These are phyloP conservation scores for Hanseniaspora nectarophila DNA, from an alignment of 805 yeast genomes.

Conservation along the genomic window DNA sequence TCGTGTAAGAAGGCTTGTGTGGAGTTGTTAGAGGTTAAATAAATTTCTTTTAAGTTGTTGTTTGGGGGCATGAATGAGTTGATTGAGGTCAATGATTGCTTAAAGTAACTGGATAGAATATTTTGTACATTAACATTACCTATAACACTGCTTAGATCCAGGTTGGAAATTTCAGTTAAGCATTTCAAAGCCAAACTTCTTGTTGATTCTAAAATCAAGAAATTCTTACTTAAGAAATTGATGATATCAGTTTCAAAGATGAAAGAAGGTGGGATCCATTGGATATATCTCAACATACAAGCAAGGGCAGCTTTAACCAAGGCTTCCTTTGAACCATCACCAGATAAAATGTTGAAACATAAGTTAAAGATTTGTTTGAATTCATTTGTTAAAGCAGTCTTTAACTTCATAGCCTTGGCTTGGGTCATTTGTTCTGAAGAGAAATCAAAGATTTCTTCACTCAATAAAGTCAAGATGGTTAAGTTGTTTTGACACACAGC, in stretches of 20 bases:
- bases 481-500: constrained; percentile 96
- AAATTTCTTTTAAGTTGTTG: constrained; percentile 56
- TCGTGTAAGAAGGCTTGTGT: constrained; percentile 94
- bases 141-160: constrained; percentile 27
- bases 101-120: constrained; percentile 59
- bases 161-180: constrained; percentile 75
- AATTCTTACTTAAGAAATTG: constrained; percentile 59
- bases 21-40: constrained; percentile 59
- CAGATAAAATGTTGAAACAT: constrained; percentile 86
- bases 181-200: constrained; percentile 82
- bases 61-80: constrained; percentile 55
- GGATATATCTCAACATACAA: constrained; percentile 71
- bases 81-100: constrained; percentile 59
- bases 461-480: constrained; percentile 75
- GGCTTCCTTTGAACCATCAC: constrained; percentile 63
- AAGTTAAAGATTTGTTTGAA: constrained; percentile 86
- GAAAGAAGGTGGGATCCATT: constrained; percentile 88
- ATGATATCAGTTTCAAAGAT: constrained; percentile 80
- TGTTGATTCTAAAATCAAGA: constrained; percentile 64
- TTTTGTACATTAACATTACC: constrained; percentile 31
- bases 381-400: constrained; percentile 74
- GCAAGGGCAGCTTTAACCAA: constrained; percentile 74
- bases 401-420: constrained; percentile 76
- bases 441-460: constrained; percentile 93
- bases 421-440: constrained; percentile 95